Evolutionary conservation across 768 basidiomycete species (phyloP), one percentile per base, ranked within the genome.

Genomic region (Lanmaoa pseudosensibilis): DNA sequence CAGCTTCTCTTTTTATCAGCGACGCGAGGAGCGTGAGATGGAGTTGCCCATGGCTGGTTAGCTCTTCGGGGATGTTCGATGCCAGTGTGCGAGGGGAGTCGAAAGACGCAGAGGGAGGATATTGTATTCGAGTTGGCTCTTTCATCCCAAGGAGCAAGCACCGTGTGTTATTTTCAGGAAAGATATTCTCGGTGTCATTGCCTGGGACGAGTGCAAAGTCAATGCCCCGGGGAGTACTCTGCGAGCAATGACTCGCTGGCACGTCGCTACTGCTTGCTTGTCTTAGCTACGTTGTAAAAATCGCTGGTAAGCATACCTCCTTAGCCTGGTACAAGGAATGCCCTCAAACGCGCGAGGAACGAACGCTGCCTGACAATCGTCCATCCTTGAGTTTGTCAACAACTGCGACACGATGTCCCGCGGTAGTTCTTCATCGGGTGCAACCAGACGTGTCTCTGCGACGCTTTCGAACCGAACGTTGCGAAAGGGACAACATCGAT

Each of bases 71-170:
- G 46, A 68, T 58, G 44, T 6, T 27, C 27, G 54, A 21, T 23
- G 44, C 21, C 38, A 23, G 25, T 7, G 44, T 15, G 21, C 27
- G 19, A 2, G 13, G 7, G 40, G 50, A 23, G 19, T 52, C 50
- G 23, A 19, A 16, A 32, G 47, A 32, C 21, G 11, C 21, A 3
- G 39, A 5, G 15, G 41, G 27, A 8, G 33, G 2, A 16, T 34
- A 11, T 36, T 34, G 40, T 8, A 18, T 51, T 37, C 19, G 32
- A 19, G 49, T 38, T 13, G 54, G 44, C 7, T 36, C 50, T 45
- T 57, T 58, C 46, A 57, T 62, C 41, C 69, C 62, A 21, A 70
- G 32, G 23, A 69, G 57, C 50, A 69, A 41, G 39, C 43, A 61
- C n/a, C 25, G 46, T 4, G 36, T 21, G 25, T 27, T 1, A 2